Evolutionary conservation across 805 yeast genomes (phyloP).

Genomic region (Maudiozyma bulderi): DNA sequence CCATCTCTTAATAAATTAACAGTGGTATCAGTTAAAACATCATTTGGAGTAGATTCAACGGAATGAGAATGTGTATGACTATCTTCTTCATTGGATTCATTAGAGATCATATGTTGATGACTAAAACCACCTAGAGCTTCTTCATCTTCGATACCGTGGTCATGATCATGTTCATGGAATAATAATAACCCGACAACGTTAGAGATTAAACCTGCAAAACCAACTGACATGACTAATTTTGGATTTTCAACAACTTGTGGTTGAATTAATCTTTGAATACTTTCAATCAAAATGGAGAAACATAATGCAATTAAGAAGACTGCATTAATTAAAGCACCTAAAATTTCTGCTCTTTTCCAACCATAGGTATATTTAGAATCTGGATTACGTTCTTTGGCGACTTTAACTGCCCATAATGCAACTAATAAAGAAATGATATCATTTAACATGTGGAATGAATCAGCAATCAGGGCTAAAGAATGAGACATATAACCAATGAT

Average conservation of each 20-base stretch:
- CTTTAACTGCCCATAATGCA: constrained; percentile 94
- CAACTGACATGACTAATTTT: constrained; percentile 71
- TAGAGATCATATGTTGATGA: neutral
- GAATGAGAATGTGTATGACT: constrained; percentile 25
- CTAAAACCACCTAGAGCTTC: neutral
- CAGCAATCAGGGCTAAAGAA: constrained; percentile 90
- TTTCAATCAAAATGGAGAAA: constrained; percentile 85
- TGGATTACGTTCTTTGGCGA: constrained; percentile 70
- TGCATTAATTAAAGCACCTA: constrained; percentile 91
- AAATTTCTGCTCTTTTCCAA: constrained; percentile 94
- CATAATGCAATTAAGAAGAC: constrained; percentile 88
- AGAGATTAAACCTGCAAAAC: constrained; percentile 71
- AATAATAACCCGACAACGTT: constrained; percentile 75
- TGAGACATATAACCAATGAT: constrained; percentile 84
- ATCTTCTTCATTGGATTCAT: constrained; percentile 29
- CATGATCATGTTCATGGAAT: constrained; percentile 55
- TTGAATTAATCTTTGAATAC: constrained; percentile 75
- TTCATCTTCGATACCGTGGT: neutral
- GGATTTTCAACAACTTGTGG: constrained; percentile 79
- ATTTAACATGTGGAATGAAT: constrained; percentile 94
- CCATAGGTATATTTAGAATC: constrained; percentile 91
- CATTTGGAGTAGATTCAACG: constrained; percentile 6
- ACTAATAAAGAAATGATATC: constrained; percentile 83
- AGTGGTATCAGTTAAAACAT: neutral
- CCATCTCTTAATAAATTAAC: neutral